phyloP scores from a whole-genome alignment of 805 yeast genomes.

The Cyberlindnera euphorbiiphila region DNA sequence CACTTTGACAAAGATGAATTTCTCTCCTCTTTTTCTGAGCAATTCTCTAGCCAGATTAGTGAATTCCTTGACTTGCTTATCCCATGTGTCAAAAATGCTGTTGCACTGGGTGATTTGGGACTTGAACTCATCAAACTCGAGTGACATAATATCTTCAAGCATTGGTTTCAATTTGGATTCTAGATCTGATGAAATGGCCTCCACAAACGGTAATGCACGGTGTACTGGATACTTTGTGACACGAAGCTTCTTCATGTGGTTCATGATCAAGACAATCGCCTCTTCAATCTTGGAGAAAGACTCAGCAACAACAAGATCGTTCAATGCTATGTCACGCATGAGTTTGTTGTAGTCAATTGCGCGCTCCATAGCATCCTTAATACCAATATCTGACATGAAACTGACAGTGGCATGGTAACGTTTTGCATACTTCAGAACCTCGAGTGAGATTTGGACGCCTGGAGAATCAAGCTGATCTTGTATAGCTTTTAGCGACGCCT shows the following conservation, averaged over 20 bases:
- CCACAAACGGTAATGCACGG: conserved; percentile 63
- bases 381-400: conserved; percentile 66
- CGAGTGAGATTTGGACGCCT: conserved; percentile 54
- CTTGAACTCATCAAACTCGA: conserved; percentile 39
- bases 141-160: conserved; percentile 42
- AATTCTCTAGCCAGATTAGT: conserved; percentile 68
- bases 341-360: conserved; percentile 59
- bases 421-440: conserved; percentile 61
- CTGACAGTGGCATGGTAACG: conserved; percentile 77
- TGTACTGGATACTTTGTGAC: conserved; percentile 57
- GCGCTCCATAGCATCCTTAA: conserved; percentile 47
- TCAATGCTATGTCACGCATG: conserved; percentile 66
- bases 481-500: conserved; percentile 50
- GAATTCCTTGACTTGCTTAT: conserved; percentile 58
- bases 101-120: conserved; percentile 28
- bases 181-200: conserved; percentile 58
- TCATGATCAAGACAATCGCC: conserved; percentile 47
- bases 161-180: conserved; percentile 40
- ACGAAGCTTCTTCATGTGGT: conserved; percentile 61
- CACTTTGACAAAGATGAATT: conserved; percentile 61
- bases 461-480: conserved; percentile 53
- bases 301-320: conserved; percentile 48
- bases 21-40: conserved; percentile 67
- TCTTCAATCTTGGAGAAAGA: conserved; percentile 41
- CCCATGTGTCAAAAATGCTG: conserved; percentile 47